phyloP scores from a whole-genome alignment of 345 rosid species.

The Hibiscus syriacus region DNA sequence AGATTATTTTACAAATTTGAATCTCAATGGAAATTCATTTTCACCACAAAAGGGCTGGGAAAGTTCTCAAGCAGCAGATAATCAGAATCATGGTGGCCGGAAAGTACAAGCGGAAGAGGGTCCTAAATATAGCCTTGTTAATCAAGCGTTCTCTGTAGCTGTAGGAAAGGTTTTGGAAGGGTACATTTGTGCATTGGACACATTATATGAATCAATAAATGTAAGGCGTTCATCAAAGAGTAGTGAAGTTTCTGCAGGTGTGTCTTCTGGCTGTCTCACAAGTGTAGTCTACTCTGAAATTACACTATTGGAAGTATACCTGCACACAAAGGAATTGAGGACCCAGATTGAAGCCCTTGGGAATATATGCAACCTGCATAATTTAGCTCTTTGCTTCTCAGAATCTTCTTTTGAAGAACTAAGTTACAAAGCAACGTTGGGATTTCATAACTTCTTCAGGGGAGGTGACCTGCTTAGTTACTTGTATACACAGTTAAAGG shows the following conservation, averaged over 20 bases:
- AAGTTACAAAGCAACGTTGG: conserved; percentile 34
- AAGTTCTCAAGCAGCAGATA: conserved; percentile 20
- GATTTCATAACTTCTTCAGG: conserved; percentile 47
- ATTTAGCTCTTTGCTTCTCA: conserved; percentile 43
- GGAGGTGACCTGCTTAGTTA: conserved; percentile 83
- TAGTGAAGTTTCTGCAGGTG: conserved; percentile 17
- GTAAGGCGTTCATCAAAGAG: conserved; percentile 47
- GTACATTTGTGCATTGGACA: conserved; percentile 55
- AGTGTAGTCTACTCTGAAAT: conserved; percentile 55
- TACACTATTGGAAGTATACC: conserved; percentile 66
- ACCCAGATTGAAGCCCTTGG: conserved; percentile 79
- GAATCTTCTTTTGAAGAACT: conserved; percentile 47
- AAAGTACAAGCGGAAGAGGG: conserved; percentile 17
- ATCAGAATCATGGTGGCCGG: conserved; percentile 10
- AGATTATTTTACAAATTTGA: conserved; percentile 39
- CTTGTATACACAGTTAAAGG: conserved; percentile 70
- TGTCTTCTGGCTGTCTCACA: conserved; percentile 46
- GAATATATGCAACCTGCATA: conserved; percentile 57
- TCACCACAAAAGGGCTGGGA: conserved; percentile 15
- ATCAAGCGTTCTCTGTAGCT: conserved; percentile 89
- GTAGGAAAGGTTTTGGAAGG: conserved; percentile 78
- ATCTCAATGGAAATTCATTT: conserved; percentile 15
- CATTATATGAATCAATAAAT: conserved; percentile 52
- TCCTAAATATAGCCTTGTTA: conserved; percentile 51
- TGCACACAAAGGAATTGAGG: conserved; percentile 74